Conservation (phyloP, 768 basidiomycete species). For the Tubosaeta sp. region DNA sequence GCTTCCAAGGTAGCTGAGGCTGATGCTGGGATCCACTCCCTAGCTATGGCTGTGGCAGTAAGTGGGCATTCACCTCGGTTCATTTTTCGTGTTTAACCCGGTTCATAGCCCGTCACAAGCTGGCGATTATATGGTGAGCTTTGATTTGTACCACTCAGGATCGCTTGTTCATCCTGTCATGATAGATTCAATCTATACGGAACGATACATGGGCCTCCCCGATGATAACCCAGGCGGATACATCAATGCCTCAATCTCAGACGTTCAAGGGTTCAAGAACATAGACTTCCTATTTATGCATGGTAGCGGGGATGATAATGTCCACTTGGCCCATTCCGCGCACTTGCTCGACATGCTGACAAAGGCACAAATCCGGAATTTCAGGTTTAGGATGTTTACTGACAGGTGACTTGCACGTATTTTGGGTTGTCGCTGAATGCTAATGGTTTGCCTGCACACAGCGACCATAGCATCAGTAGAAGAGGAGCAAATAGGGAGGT, state of each 20-base stretch:
- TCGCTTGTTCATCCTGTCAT: not conserved
- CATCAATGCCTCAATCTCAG: slow-evolving; percentile 79
- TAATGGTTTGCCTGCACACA: slow-evolving; percentile 29
- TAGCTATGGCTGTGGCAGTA: slow-evolving; percentile 90
- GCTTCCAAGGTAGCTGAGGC: slow-evolving; percentile 90
- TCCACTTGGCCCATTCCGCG: slow-evolving; percentile 90
- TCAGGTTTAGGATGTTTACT: slow-evolving; percentile 93
- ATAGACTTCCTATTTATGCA: slow-evolving; percentile 84
- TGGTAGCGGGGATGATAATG: slow-evolving; percentile 95
- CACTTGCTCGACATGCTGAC: slow-evolving; percentile 94
- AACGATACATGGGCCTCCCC: slow-evolving; percentile 93
- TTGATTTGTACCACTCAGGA: not conserved
- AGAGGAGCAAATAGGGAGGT: slow-evolving; percentile 82
- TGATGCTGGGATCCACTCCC: slow-evolving; percentile 80
- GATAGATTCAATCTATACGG: slow-evolving; percentile 92
- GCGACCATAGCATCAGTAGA: slow-evolving; percentile 73
- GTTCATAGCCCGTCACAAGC: slow-evolving; percentile 73
- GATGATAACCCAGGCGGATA: slow-evolving; percentile 81
- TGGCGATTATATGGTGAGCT: slow-evolving; percentile 74
- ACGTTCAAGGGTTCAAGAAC: slow-evolving; percentile 81
- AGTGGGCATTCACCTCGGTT: slow-evolving; percentile 25
- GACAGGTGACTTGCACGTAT: slow-evolving; percentile 61
- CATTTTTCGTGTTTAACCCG: slow-evolving; percentile 8
- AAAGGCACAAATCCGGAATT: slow-evolving; percentile 61
- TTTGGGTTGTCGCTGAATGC: not conserved